Evolutionary conservation across 805 yeast species (phyloP), one percentile per base, ranked within the genome.

Genomic region (Hanseniaspora mollemarum): DNA sequence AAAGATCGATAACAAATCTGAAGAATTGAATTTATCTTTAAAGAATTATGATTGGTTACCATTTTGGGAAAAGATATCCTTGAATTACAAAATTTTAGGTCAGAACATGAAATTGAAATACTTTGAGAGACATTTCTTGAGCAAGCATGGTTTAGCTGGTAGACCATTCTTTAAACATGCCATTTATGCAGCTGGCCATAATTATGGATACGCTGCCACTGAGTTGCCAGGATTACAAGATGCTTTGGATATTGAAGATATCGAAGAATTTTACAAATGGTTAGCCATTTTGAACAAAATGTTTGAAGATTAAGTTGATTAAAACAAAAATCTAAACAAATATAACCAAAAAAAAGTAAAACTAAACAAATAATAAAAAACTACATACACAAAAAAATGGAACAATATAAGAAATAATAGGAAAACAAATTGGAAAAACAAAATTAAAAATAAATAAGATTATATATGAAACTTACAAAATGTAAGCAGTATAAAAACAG

Each of bases 181-280:
- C 43, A 69, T 75, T 21, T 76, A 65, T 58, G 76, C 79, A 1
- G 65, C 75, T 54, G 80, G 80, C 2, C 67, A 80, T 57, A 72
- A 72, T 57, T 75, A 79, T 0, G 81, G 80, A 9, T 76, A 76
- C 54, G 72, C 71, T 38, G 79, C 79, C 1, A 78, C 72, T 57
- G 68, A 71, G 22, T 60, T 75, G 24, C 81, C 80, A 7, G 78
- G 76, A 1, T 60, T 76, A 40, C 65, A 66, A 26, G 81, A 76
- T 60, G 74, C 78, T 0, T 58, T 76, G 19, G 80, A 76, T 55
- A 80, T 75, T 56, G 44, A 55, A 0, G 68, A 71, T 51, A 61
- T 65, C n/a, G 57, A 59, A 1, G 64, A 63, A 1, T 66, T 67
- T 42, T 59, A 62, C 13, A 53, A 58, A 25, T 66, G 69, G 70